A percentile compares a stretch with the other conserved stretches of the same genome.
phyloP scores from a whole-genome alignment of 2,329 filamentous ascomycete species.

The Cercospora nicotianae region DNA sequence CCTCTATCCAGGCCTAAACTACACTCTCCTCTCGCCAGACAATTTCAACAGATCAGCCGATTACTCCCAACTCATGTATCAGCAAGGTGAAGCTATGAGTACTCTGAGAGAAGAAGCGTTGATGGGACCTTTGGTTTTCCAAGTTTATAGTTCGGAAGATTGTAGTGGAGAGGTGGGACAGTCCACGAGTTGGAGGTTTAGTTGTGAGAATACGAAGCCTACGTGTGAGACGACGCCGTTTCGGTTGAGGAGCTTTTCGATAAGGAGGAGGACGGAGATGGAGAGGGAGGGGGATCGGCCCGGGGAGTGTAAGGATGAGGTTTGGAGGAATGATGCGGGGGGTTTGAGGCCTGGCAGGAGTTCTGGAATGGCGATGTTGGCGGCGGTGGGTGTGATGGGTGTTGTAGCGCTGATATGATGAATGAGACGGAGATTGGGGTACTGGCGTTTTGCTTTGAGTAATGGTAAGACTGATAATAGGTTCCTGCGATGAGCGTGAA shows the following conservation, averaged over 20 bases:
- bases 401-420: not conserved
- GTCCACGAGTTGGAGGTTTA: slow-evolving; percentile 1
- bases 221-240: not conserved
- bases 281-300: not conserved
- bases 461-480: not conserved
- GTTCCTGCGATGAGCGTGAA: not conserved
- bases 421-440: not conserved
- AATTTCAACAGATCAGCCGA: not conserved
- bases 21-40: not conserved
- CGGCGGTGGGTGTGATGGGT: not conserved
- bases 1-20: not conserved
- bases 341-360: not conserved
- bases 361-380: not conserved
- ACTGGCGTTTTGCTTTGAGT: not conserved
- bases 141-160: not conserved
- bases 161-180: not conserved
- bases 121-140: not conserved
- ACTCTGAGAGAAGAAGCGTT: not conserved
- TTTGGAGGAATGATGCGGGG: not conserved
- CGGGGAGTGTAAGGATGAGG: not conserved
- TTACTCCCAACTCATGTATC: not conserved
- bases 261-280: not conserved
- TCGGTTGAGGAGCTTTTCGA: not conserved
- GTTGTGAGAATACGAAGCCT: not conserved
- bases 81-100: not conserved